Percentiles rank a stretch among this genome's conserved stretches.
phyloP scores from a whole-genome alignment of 257 asterid species.

The Jaltomata sinuosa region DNA sequence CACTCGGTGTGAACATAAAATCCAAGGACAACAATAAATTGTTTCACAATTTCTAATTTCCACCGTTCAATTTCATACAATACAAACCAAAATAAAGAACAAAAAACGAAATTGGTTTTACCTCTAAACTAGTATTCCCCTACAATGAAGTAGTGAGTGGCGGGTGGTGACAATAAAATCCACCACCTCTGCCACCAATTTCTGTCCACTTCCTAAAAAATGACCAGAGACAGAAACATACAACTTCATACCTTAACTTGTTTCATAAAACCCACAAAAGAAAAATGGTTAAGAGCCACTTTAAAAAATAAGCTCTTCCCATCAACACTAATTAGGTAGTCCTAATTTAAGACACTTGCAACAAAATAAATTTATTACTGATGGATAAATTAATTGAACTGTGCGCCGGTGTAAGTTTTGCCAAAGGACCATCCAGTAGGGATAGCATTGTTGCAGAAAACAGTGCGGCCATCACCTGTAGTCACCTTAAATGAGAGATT shows the following conservation, averaged over 20 bases:
- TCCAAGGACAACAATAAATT: not conserved
- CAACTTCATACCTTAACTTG: not conserved
- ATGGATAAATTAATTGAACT: not conserved
- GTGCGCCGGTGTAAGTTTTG: not conserved
- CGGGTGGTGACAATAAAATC: not conserved
- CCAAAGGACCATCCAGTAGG: constrained; percentile 7
- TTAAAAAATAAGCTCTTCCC: constrained; percentile 5
- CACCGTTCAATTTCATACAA: not conserved
- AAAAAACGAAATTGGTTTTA: not conserved
- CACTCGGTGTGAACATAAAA: too few relatives aligned
- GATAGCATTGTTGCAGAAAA: not conserved
- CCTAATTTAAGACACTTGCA: not conserved
- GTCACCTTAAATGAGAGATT: not conserved
- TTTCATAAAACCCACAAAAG: not conserved
- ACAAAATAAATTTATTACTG: not conserved
- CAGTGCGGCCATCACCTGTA: constrained; percentile 6
- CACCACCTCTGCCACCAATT: not conserved
- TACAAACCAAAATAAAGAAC: not conserved
- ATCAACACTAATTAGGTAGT: not conserved
- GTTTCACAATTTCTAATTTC: not conserved
- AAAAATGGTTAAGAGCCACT: not conserved
- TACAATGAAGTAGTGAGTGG: not conserved
- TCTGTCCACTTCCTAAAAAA: not conserved
- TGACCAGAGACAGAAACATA: not conserved
- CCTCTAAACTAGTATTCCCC: not conserved